Evolutionary conservation across 1,284 basidiomycete genomes (phyloP).

Genomic region (Puccinia polysora): DNA sequence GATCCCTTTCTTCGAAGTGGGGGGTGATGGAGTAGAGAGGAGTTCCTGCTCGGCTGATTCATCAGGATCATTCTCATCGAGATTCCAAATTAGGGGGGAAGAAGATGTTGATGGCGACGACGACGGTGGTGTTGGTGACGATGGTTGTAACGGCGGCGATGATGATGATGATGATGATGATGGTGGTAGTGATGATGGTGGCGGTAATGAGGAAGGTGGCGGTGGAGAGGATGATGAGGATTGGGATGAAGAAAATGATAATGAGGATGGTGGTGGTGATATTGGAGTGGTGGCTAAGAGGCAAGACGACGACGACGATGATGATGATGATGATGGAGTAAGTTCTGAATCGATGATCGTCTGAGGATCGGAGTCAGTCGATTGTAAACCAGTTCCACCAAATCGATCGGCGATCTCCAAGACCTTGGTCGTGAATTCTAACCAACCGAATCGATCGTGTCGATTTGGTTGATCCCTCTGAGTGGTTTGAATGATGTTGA

Average conservation of each 20-base stretch:
- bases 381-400: not conserved
- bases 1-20: slow-evolving; percentile 3
- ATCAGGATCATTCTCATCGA: too few species aligned
- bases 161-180: not conserved
- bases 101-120: too few species aligned
- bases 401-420: slow-evolving; percentile 15
- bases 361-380: not conserved
- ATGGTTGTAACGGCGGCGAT: not conserved
- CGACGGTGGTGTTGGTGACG: too few species aligned
- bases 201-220: not conserved
- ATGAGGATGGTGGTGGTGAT: not conserved
- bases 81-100: too few species aligned
- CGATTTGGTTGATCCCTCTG: not conserved
- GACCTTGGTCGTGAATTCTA: not conserved
- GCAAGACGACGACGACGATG: too few species aligned
- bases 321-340: too few species aligned
- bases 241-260: not conserved
- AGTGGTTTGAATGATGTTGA: slow-evolving; percentile 25
- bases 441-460: slow-evolving; percentile 23
- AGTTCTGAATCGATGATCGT: too few species aligned
- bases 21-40: too few species aligned
- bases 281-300: too few species aligned
- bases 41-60: not conserved
- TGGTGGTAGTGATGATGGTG: not conserved
- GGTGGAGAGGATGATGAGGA: too few species aligned